Percentiles rank a stretch among this genome's conserved stretches.
Conservation (phyloP, 352 stramenopile genomes). For the Phytopythium vexans region DNA sequence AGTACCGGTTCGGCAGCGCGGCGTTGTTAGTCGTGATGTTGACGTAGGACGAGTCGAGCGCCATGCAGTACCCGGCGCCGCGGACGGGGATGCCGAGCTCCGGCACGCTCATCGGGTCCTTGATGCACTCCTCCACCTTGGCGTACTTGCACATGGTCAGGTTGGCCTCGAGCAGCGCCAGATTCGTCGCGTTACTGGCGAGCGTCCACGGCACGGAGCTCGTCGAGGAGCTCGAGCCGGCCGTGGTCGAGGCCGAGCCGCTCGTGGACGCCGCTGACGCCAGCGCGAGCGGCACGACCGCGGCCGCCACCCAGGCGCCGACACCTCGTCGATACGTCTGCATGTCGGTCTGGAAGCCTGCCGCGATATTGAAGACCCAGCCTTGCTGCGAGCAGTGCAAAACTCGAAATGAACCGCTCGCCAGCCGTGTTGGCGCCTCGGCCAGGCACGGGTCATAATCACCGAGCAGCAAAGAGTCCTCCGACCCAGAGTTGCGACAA, state of each 20-base stretch:
- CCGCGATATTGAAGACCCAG: too few relatives aligned
- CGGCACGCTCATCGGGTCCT: conserved; percentile 25
- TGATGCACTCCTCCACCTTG: conserved; percentile 49
- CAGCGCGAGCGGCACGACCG: conserved; percentile 16
- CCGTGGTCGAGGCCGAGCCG: conserved; percentile 7
- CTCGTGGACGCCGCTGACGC: conserved; percentile 8
- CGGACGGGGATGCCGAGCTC: conserved; percentile 40
- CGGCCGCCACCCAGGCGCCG: conserved; percentile 2
- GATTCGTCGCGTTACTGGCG: conserved; percentile 30
- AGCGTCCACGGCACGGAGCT: conserved; percentile 35
- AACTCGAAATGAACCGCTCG: too few relatives aligned
- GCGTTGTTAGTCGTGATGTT: conserved; percentile 23
- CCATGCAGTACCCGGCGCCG: conserved; percentile 37
- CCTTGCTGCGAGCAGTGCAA: too few relatives aligned
- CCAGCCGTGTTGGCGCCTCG: too few relatives aligned
- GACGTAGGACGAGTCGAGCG: conserved; percentile 49
- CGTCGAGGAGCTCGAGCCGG: conserved; percentile 13
- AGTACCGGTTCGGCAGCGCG: conserved; percentile 52
- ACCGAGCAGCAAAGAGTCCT: too few relatives aligned
- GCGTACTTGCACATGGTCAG: conserved; percentile 64
- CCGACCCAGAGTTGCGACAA: too few relatives aligned
- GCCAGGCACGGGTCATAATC: too few relatives aligned
- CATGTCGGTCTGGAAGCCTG: background rate
- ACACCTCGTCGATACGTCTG: background rate
- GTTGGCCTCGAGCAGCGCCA: conserved; percentile 25